Percentiles rank a stretch among this genome's conserved stretches.
Conservation (phyloP, 2,329 filamentous ascomycete species). For the Colletotrichum shisoi region DNA sequence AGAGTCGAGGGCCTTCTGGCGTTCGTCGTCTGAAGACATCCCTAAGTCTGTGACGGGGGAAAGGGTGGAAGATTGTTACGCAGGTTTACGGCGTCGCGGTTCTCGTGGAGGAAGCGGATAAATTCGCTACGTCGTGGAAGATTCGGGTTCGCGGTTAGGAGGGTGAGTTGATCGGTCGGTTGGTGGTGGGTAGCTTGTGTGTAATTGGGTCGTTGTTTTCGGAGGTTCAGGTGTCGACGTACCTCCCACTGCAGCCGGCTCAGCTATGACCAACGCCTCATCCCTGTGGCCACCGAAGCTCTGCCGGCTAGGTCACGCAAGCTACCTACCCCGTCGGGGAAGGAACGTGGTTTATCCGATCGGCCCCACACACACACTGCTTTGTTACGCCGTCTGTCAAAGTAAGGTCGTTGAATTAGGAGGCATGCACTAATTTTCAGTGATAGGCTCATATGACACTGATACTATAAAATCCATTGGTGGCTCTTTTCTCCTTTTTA, state of each 20-base stretch:
- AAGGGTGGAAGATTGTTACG: not conserved
- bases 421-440: too few relatives aligned
- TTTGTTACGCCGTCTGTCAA: not conserved
- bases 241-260: conserved; percentile 38
- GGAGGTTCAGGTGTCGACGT: conserved; percentile 36
- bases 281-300: conserved; percentile 33
- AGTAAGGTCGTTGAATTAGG: too few relatives aligned
- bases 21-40: conserved; percentile 66
- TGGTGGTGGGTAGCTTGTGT: conserved; percentile 33
- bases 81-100: not conserved
- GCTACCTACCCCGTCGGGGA: not conserved
- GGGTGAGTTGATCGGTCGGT: conserved; percentile 11
- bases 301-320: conserved; percentile 16
- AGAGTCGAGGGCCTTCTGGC: conserved; percentile 74
- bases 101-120: conserved; percentile 11
- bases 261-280: conserved; percentile 28
- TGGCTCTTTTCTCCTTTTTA: too few relatives aligned
- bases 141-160: conserved; percentile 6
- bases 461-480: too few relatives aligned
- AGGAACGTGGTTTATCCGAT: not conserved
- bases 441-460: too few relatives aligned
- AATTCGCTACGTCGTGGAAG: not conserved
- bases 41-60: conserved; percentile 22
- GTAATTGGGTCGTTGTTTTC: conserved; percentile 38
- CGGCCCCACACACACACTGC: too few relatives aligned